Evolutionary conservation across 768 basidiomycete species (phyloP).

Genomic region (Leccinum pellstonianum): DNA sequence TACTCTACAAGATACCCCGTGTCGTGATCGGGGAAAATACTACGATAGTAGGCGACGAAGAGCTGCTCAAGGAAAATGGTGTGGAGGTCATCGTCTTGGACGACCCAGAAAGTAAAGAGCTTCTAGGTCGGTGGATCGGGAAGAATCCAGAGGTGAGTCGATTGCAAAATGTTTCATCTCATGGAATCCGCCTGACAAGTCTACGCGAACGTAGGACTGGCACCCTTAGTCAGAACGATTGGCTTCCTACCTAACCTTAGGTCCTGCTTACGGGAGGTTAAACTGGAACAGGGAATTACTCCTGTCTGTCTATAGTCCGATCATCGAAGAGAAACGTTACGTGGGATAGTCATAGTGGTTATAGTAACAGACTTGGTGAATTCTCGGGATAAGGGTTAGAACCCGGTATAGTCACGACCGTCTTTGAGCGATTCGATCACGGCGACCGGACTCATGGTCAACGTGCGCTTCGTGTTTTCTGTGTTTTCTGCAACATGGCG

Average conservation of each 20-base stretch:
- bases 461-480: slow-evolving; percentile 73
- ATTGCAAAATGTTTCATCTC: not conserved
- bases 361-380: slow-evolving; percentile 62
- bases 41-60: slow-evolving; percentile 54
- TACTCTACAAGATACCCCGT: slow-evolving; percentile 63
- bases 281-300: slow-evolving; percentile 44
- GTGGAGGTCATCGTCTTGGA: slow-evolving; percentile 54
- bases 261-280: slow-evolving; percentile 35
- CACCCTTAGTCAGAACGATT: not conserved
- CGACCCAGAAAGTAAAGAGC: slow-evolving; percentile 47
- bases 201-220: not conserved
- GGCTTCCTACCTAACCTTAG: not conserved
- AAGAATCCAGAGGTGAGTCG: slow-evolving; percentile 50
- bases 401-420: slow-evolving; percentile 75
- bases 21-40: slow-evolving; percentile 65
- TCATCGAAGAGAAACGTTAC: not conserved
- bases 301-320: slow-evolving; percentile 3
- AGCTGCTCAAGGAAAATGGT: slow-evolving; percentile 51
- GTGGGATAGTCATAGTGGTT: too few relatives aligned
- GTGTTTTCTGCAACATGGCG: slow-evolving; percentile 83
- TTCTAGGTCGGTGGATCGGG: slow-evolving; percentile 57
- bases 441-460: slow-evolving; percentile 81
- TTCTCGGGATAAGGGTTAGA: slow-evolving; percentile 48
- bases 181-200: not conserved
- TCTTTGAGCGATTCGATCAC: slow-evolving; percentile 94